phyloP scores from a whole-genome alignment of 2,329 filamentous ascomycete species.

The Aspergillus pseudotamarii region DNA sequence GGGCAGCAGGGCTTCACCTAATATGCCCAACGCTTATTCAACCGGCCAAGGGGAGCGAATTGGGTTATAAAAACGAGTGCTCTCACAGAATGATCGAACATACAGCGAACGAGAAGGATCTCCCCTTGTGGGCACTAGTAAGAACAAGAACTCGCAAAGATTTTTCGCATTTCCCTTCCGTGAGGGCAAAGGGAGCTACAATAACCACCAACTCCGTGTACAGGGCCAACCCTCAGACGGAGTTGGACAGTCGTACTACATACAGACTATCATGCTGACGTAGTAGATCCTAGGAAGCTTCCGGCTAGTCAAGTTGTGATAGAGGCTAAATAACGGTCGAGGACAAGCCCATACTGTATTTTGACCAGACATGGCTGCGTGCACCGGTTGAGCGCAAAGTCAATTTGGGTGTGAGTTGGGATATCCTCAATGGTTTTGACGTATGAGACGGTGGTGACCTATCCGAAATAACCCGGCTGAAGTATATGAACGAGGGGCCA shows the following conservation, averaged over 20 bases:
- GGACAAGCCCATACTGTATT: not conserved
- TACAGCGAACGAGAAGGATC: constrained; percentile 3
- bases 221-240: not conserved
- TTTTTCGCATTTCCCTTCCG: constrained; percentile 6
- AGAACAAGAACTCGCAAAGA: not conserved
- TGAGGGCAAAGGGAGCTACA: constrained; percentile 5
- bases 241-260: constrained; percentile 1
- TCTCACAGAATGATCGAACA: constrained; percentile 9
- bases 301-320: constrained; percentile 13
- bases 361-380: not conserved
- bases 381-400: not conserved
- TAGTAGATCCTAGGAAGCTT: constrained; percentile 29
- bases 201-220: not conserved
- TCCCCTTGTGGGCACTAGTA: constrained; percentile 7
- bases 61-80: constrained; percentile 7
- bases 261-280: constrained; percentile 37
- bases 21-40: constrained; percentile 6
- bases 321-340: not conserved
- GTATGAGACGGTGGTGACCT: constrained; percentile 21
- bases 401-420: not conserved
- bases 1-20: constrained; percentile 7
- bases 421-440: constrained; percentile 23
- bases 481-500: constrained; percentile 11
- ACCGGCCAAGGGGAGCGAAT: constrained; percentile 7
- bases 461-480: constrained; percentile 13